Conservation (phyloP, 345 rosid genomes). For the Eutrema heterophyllum region DNA sequence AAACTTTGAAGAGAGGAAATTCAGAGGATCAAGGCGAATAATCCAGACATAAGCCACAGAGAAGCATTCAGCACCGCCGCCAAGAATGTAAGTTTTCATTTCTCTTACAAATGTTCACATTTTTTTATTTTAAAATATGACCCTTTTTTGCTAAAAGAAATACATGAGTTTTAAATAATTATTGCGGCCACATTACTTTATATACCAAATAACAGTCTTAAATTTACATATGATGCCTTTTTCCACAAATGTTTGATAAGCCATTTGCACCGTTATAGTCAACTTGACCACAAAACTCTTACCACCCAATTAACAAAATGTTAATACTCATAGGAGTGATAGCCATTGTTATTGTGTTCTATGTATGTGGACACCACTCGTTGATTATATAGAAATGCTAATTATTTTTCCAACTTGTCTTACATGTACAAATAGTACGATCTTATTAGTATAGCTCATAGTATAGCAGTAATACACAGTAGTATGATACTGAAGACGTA, state of each 20-base stretch:
- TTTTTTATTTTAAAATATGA: neutral
- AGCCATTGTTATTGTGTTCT: too few species aligned
- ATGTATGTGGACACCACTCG: neutral
- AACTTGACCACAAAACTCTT: too few species aligned
- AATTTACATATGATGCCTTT: too few species aligned
- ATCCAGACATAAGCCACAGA: slow-evolving; percentile 93
- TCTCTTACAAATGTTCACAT: neutral
- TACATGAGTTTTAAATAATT: neutral
- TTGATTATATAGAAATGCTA: neutral
- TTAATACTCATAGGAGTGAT: too few species aligned
- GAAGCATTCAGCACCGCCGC: slow-evolving; percentile 99
- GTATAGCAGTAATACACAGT: neutral
- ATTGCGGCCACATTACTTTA: neutral
- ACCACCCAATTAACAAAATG: too few species aligned
- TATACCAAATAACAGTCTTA: neutral
- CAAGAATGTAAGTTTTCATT: slow-evolving; percentile 60
- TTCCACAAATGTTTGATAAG: too few species aligned
- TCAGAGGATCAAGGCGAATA: slow-evolving; percentile 96
- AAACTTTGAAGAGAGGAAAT: slow-evolving; percentile 74
- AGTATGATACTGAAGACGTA: too few species aligned
- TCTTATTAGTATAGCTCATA: neutral
- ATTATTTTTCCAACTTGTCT: neutral
- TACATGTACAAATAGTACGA: neutral
- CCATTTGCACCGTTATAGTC: too few species aligned
- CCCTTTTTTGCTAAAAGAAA: neutral